Evolutionary conservation across 2,329 filamentous ascomycete species (phyloP), one percentile per base, ranked within the genome.

Genomic region (Colletotrichum sp.): DNA sequence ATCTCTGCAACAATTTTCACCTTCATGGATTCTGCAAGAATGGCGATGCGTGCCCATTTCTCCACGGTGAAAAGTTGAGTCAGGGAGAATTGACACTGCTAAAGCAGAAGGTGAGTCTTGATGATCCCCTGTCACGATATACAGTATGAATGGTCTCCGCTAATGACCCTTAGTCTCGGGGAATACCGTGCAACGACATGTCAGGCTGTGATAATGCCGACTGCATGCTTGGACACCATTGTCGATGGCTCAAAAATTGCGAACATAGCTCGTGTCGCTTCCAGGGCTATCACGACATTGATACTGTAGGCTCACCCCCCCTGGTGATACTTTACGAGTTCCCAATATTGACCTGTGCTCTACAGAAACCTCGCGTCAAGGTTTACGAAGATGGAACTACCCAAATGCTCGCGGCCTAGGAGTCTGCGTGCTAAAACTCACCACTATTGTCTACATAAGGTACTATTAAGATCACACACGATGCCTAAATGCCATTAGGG

Each of bases 1-100:
- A 79, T 8, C 77, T 76, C 36, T 81, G 80, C 72, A 81, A 81
- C 49, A 68, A 65, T 2, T 79, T 74, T 67, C 79, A 81, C 44
- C 78, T 81, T 8, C 52, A 60, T 6, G 77, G 72, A 64, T 55
- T 49, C 24, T 81, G 80, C 24, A 77, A 78, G 28, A 75, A 72
- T 6, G 62, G 62, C 12, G 76, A 78, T 4, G 16, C 52, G 5
- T 81, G 80, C 77, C 16, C 44, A 4, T 81, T 79, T 39, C 52
- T 77, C 13, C 80, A 81, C 52, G 78, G 79, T 18, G 75, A 78
- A 12, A 76, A 60, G 26, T 73, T 81, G 1, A 57, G 68, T 9
- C 21, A 72, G 0, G 62, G 68, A 12, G 79, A 81, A 72, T 69
- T 79, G 26, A 18, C 74, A 15, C 60, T 80, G 12, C 77, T 81